phyloP scores from a whole-genome alignment of 345 rosid genomes.

The Firmiana major region DNA sequence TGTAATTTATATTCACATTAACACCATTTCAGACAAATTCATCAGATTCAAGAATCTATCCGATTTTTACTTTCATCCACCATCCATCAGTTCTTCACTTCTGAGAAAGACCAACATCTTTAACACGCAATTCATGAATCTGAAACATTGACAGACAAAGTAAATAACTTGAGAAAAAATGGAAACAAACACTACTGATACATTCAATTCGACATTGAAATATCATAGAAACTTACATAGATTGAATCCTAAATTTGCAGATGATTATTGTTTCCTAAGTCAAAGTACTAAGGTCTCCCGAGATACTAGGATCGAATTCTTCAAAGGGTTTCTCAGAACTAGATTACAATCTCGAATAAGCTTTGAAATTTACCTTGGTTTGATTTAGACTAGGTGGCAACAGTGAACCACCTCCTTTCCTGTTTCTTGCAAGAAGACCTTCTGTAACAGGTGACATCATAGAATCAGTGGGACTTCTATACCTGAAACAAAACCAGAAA shows the following conservation, averaged over 20 bases:
- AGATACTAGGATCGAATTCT: background rate
- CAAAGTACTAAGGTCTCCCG: background rate
- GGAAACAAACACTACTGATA: background rate
- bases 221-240: background rate
- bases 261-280: background rate
- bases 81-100: background rate
- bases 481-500: constrained; percentile 33
- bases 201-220: background rate
- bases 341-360: background rate
- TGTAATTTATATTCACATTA: background rate
- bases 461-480: constrained; percentile 82
- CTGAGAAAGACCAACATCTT: background rate
- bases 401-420: constrained; percentile 45
- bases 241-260: background rate
- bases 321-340: background rate
- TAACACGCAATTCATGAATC: constrained; percentile 9
- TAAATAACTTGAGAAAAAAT: background rate
- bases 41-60: constrained; percentile 4
- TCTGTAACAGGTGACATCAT: constrained; percentile 80
- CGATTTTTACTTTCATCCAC: background rate
- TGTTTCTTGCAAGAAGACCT: constrained; percentile 76
- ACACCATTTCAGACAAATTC: background rate
- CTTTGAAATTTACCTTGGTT: constrained; percentile 33
- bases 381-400: constrained; percentile 61
- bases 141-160: background rate